Evolutionary conservation across 2,329 filamentous ascomycete species (phyloP).

Genomic region (Gremmenia infestans): DNA sequence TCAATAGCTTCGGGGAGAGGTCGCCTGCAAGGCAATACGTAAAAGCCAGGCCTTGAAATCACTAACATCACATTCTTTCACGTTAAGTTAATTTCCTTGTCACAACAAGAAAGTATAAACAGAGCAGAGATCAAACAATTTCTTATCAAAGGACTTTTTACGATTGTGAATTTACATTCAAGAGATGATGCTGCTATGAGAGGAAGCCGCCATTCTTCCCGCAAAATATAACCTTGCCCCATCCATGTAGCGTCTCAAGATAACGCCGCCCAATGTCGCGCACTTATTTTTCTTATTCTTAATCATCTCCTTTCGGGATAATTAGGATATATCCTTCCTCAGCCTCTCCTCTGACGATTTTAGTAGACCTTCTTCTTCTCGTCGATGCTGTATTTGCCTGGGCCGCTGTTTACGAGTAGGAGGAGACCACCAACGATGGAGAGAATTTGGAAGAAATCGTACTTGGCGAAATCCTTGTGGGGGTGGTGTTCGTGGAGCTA

Average conservation of each 20-base stretch:
- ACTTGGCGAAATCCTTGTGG: conserved; percentile 99
- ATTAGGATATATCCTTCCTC: conserved; percentile 4
- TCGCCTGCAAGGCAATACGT: too few species aligned
- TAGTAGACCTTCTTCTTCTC: conserved; percentile 99
- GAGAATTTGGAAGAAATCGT: conserved; percentile 99
- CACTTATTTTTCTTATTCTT: conserved; percentile 16
- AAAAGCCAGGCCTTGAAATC: too few species aligned
- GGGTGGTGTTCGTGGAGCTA: conserved; percentile 96
- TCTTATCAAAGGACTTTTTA: not conserved
- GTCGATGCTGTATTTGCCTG: conserved; percentile 95
- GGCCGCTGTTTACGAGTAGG: conserved; percentile 96
- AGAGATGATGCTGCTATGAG: conserved; percentile 12
- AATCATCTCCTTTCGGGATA: conserved; percentile 14
- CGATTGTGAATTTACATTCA: conserved; percentile 11
- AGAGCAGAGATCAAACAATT: not conserved
- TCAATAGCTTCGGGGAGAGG: too few species aligned
- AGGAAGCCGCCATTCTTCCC: conserved; percentile 3
- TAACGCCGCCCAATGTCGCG: conserved; percentile 27
- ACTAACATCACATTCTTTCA: not conserved
- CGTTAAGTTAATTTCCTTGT: not conserved
- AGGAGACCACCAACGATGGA: conserved; percentile 97
- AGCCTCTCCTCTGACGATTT: conserved; percentile 1
- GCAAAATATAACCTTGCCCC: conserved; percentile 1
- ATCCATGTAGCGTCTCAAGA: conserved; percentile 2
- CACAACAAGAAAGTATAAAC: not conserved